phyloP scores from a whole-genome alignment of 768 basidiomycete genomes.

The Sporobolomyces roseus region DNA sequence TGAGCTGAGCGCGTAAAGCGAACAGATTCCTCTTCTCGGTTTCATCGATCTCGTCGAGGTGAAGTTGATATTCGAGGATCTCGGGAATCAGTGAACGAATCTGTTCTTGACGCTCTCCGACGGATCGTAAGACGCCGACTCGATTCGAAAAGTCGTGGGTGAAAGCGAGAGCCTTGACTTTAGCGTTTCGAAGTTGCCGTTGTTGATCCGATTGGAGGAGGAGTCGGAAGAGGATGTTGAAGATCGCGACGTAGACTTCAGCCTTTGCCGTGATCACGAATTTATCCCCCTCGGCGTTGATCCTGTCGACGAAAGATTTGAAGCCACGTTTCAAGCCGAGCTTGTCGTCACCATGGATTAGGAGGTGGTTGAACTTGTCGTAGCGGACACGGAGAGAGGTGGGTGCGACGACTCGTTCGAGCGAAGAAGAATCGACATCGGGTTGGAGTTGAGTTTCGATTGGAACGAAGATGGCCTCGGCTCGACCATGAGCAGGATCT shows the following conservation, averaged over 20 bases:
- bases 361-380: slow-evolving; percentile 90
- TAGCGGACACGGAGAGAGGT: slow-evolving; percentile 79
- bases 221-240: slow-evolving; percentile 78
- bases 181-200: slow-evolving; percentile 71
- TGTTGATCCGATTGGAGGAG: slow-evolving; percentile 84
- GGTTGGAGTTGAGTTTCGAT: slow-evolving; percentile 71
- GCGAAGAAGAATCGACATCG: slow-evolving; percentile 71
- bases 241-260: slow-evolving; percentile 75
- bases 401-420: slow-evolving; percentile 85
- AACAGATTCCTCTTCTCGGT: slow-evolving; percentile 23
- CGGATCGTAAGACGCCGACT: slow-evolving; percentile 44
- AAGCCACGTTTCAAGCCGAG: slow-evolving; percentile 27
- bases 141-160: slow-evolving; percentile 84
- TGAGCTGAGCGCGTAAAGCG: slow-evolving; percentile 17
- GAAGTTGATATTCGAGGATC: slow-evolving; percentile 48
- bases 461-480: slow-evolving; percentile 58
- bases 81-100: slow-evolving; percentile 58
- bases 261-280: slow-evolving; percentile 82
- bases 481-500: background rate
- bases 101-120: slow-evolving; percentile 59
- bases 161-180: slow-evolving; percentile 74
- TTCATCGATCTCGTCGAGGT: slow-evolving; percentile 48
- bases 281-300: slow-evolving; percentile 73
- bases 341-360: slow-evolving; percentile 47
- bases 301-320: slow-evolving; percentile 56